Percentiles rank a stretch among this genome's conserved stretches.
These are phyloP conservation scores for Paracorniculantispora psalliotae DNA, from an alignment of 2,329 filamentous ascomycete genomes.

Conservation along the genomic window DNA sequence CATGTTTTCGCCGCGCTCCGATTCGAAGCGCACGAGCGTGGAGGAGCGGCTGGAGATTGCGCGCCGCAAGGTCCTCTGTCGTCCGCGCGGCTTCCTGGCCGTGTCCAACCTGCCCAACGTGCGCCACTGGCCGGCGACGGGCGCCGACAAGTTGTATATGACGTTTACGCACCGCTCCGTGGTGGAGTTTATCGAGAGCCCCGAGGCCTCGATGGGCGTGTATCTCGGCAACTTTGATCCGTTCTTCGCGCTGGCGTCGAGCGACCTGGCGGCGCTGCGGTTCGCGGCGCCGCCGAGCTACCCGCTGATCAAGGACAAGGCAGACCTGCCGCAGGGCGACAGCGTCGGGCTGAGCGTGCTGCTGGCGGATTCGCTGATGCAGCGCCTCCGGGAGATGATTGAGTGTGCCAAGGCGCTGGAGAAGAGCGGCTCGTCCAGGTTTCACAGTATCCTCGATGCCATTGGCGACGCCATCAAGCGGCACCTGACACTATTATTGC, in stretches of 20 bases:
- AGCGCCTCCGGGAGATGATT: background rate
- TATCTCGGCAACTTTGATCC: background rate
- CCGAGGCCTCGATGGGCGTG: background rate
- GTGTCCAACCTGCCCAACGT: background rate
- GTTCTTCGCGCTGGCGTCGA: background rate
- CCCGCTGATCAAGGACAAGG: background rate
- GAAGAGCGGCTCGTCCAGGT: background rate
- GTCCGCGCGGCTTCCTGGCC: background rate
- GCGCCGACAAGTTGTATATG: background rate
- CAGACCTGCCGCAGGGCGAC: background rate
- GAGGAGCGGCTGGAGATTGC: background rate
- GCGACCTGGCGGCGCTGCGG: background rate
- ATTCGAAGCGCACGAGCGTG: background rate
- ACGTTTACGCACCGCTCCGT: conserved; percentile 5
- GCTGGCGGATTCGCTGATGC: background rate
- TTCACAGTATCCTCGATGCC: background rate
- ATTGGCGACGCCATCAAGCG: conserved; percentile 8
- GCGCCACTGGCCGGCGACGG: background rate
- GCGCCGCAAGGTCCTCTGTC: background rate
- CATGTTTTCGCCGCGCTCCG: background rate
- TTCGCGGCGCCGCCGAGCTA: background rate
- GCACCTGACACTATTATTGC: background rate
- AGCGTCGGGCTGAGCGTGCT: background rate
- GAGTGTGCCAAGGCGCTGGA: background rate
- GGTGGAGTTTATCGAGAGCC: background rate